Base-by-base conservation (phyloP, 495 filamentous ascomycete species). In the Lasiosphaeria miniovina region DNA sequence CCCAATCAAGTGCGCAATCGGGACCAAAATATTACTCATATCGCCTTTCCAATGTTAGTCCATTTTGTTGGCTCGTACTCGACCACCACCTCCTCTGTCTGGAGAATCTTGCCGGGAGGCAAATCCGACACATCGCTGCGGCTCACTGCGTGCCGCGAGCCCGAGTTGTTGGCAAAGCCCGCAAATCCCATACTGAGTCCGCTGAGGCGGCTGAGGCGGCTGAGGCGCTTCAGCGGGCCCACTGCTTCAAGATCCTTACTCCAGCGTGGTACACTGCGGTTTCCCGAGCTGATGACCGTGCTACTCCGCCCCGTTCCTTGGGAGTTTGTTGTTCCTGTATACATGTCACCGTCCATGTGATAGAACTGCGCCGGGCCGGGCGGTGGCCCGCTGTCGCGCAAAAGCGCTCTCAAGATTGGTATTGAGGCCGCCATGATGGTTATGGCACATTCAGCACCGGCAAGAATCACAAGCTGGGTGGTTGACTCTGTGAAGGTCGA, bases 341-440 rank as follows among this genome's bases (percentile, higher is more conserved):
- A 68, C 34, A 67, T 36, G 14, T 53, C 50, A 34, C 57, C 51
- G 40, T 65, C 59, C 43, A 58, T 63, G 51, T 65, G 60, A 50
- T 67, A 68, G 41, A 71, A 71, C 38, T 63, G 52, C 0, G 61
- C 65, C 8, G 65, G 63, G 1, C 65, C 63, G 9, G 65, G 63
- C 4, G 63, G 61, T 33, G 69, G 67, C 12, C 65, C 54, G 4
- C 52, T 62, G 57, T 69, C 67, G n/a, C 67, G 63, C 40, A 72
- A 35, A 7, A 71, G 45, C 0, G 68, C 66, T 9, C 68, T 55
- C 0, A 71, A 17, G 6, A 71, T 69, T 2, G 66, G 68, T 5
- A 71, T 68, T 0, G 60, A 64, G 3, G 66, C 66, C 0, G 68
- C 68, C 61, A 71, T 64, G 33, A 71, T 67, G 4, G 68, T 69